Conservation (phyloP, 331 rosid species). For the Pyracantha coccinea region DNA sequence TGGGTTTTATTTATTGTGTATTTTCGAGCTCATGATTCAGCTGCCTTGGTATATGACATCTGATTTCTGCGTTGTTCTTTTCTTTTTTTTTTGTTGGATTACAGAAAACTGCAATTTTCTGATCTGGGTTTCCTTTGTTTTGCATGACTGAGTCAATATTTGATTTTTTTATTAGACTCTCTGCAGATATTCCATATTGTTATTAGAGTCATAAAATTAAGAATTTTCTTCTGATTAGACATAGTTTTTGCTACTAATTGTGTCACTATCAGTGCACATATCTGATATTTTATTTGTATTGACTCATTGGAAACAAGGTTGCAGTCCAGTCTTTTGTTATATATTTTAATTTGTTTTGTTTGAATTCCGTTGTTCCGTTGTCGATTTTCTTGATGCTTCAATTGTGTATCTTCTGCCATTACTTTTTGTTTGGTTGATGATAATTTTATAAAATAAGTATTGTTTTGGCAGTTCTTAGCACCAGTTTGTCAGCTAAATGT, state of each 20-base stretch:
- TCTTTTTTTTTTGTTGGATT: constrained; percentile 6
- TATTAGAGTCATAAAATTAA: neutral
- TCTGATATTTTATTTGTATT: neutral
- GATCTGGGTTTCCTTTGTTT: constrained; percentile 25
- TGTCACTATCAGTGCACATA: neutral
- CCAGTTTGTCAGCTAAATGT: constrained; percentile 5
- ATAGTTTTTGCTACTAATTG: constrained; percentile 1
- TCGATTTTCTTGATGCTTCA: constrained; percentile 15
- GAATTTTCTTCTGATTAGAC: neutral
- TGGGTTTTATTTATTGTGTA: neutral
- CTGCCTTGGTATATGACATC: neutral
- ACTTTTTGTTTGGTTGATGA: neutral
- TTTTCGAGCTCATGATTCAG: constrained; percentile 5
- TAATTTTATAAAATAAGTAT: neutral
- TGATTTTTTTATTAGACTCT: constrained; percentile 1
- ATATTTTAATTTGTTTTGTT: neutral
- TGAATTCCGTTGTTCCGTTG: constrained; percentile 5
- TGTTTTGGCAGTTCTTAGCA: constrained; percentile 8
- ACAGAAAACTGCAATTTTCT: constrained; percentile 11
- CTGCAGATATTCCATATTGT: neutral
- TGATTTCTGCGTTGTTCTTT: neutral
- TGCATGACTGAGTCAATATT: neutral
- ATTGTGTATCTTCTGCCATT: constrained; percentile 18
- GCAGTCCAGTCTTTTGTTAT: neutral
- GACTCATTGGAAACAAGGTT: neutral